A percentile compares a stretch with the other conserved stretches of the same genome.
phyloP scores from a whole-genome alignment of 345 rosid species.

The Raphanus raphanistrum region DNA sequence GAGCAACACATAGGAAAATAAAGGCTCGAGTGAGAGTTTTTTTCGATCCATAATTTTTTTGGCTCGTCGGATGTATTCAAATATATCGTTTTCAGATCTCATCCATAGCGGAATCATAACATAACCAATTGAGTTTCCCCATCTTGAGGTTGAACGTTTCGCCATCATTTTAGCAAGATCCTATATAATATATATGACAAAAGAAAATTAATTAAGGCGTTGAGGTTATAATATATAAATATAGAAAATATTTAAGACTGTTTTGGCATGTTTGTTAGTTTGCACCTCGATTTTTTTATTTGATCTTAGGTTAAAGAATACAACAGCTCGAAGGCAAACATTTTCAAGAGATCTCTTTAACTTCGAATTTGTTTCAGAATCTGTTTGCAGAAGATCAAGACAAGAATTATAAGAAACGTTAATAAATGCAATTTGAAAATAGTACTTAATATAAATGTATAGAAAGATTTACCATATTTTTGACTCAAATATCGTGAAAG shows the following conservation, averaged over 20 bases:
- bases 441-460: not conserved
- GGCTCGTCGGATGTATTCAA: conserved; percentile 47
- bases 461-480: conserved; percentile 45
- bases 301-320: conserved; percentile 55
- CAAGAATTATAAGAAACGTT: not conserved
- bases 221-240: not conserved
- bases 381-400: conserved; percentile 9
- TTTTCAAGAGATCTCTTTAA: conserved; percentile 28
- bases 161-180: conserved; percentile 53
- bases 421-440: not conserved
- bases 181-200: conserved; percentile 13
- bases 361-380: conserved; percentile 13
- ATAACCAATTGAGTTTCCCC: conserved; percentile 59
- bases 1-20: conserved; percentile 40
- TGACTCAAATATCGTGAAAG: conserved; percentile 54
- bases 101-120: conserved; percentile 46
- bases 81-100: conserved; percentile 38
- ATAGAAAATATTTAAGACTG: conserved; percentile 18
- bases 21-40: conserved; percentile 56
- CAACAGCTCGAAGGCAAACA: conserved; percentile 40
- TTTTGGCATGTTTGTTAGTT: conserved; percentile 44
- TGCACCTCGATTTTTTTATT: conserved; percentile 51
- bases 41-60: conserved; percentile 48
- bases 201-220: not conserved
- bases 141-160: conserved; percentile 40